Base-by-base conservation (phyloP, 768 basidiomycete species). In the Leccinum barrowsii region DNA sequence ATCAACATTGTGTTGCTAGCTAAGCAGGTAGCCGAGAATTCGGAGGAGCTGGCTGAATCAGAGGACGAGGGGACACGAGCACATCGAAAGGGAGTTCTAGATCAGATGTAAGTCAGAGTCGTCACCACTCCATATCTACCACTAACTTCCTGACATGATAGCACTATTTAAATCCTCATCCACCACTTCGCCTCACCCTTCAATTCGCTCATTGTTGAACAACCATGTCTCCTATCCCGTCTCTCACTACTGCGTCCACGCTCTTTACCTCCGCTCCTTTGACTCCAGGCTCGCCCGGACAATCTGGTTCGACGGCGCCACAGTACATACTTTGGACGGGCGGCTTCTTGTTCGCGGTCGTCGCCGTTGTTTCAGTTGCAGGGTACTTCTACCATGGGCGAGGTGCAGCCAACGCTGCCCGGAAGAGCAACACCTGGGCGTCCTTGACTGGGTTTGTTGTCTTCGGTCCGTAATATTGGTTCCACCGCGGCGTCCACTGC, bases 181-280 rank as follows among this genome's bases (percentile, higher is more conserved):
- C 12, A 49, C 24, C 34, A 17, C 49, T 6, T 35, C 26, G 24
- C 34, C 32, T 30, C 28, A 24, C 19, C 2, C 30, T 21, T n/a
- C 50, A 58, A 48, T 55, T 46, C 53, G 11, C 34, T 24, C 52
- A 7, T 50, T 10, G 40, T 58, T 28, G 50, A 59, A 49, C 26
- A 0, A 54, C 58, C 56, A 65, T 67, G 67, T 63, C 64, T 47
- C 61, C 66, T 2, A 56, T 67, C 3, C 58, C 61, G 0, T 52
- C 60, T 62, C 52, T 60, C 24, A 24, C 24, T 24, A 24, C 24
- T 24, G 24, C 4, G 24, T 24, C 24, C 24, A 24, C 4, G 24
- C 57, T 24, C 24, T 24, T 24, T 24, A 24, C 24, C 24, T 24
- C 24, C 24, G 4, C 24, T 24, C 24, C 24, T 24, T 24, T 24